These are phyloP conservation scores for Maudiozyma barnettii DNA, from an alignment of 805 yeast species.

Conservation along the genomic window DNA sequence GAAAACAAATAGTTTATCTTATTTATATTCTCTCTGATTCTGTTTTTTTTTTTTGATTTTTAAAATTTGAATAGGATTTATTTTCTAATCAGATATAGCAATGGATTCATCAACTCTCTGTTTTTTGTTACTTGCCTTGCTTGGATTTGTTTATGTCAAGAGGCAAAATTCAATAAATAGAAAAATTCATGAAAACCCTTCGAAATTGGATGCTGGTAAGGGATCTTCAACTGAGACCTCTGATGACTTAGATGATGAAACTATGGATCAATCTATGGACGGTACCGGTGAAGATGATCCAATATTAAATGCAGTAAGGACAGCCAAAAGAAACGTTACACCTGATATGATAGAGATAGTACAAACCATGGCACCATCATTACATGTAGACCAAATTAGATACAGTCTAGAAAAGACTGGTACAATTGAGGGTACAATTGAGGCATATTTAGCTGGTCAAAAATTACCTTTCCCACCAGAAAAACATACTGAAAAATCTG, in stretches of 20 bases:
- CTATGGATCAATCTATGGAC: slow-evolving; percentile 1
- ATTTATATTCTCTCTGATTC: no score
- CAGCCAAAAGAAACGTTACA: slow-evolving; percentile 41
- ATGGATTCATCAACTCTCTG: slow-evolving; percentile 35
- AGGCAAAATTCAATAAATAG: slow-evolving; percentile 41
- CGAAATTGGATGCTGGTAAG: background rate
- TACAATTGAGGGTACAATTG: slow-evolving; percentile 71
- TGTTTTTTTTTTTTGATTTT: no score
- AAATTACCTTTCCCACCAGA: slow-evolving; percentile 44
- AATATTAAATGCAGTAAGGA: slow-evolving; percentile 1
- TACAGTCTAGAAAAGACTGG: slow-evolving; percentile 69
- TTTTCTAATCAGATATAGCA: background rate
- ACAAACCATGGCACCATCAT: slow-evolving; percentile 67
- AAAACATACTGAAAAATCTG: background rate
- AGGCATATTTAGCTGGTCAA: slow-evolving; percentile 51
- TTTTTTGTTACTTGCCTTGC: slow-evolving; percentile 15
- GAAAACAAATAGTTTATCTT: no score
- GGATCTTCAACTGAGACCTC: background rate
- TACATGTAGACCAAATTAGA: slow-evolving; percentile 61
- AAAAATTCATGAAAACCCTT: slow-evolving; percentile 38
- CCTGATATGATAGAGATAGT: slow-evolving; percentile 78
- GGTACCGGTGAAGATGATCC: background rate
- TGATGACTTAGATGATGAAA: background rate
- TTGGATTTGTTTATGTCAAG: slow-evolving; percentile 49
- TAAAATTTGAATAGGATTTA: no score